Evolutionary conservation across 768 basidiomycete species (phyloP).

Genomic region (Rhizopogon salebrosus): DNA sequence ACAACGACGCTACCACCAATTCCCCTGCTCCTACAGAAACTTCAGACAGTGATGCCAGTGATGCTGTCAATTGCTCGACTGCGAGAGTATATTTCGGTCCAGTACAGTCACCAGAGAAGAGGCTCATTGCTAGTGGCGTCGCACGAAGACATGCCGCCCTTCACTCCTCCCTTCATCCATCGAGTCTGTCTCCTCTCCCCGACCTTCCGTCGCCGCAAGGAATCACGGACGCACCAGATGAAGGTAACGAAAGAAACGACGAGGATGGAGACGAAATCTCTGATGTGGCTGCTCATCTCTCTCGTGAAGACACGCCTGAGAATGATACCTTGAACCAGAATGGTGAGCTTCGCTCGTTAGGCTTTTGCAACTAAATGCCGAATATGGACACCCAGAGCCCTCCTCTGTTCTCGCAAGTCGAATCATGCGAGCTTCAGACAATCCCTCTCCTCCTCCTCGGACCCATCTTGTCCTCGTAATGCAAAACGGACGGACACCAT

Average conservation of each 20-base stretch:
- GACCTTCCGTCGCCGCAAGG: slow-evolving; percentile 11
- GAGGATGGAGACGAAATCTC: slow-evolving; percentile 26
- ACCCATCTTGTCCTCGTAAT: slow-evolving; percentile 10
- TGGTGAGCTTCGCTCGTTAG: slow-evolving; percentile 24
- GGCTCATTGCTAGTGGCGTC: slow-evolving; percentile 28
- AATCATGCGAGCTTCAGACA: slow-evolving; percentile 66
- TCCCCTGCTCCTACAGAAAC: slow-evolving; percentile 25
- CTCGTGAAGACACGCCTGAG: slow-evolving; percentile 46
- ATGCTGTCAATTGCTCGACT: slow-evolving; percentile 37
- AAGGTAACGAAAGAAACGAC: slow-evolving; percentile 23
- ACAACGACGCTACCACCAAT: slow-evolving; percentile 16
- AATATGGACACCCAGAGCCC: slow-evolving; percentile 43
- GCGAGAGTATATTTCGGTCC: slow-evolving; percentile 48
- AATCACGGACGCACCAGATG: slow-evolving; percentile 12
- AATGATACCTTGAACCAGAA: slow-evolving; percentile 40
- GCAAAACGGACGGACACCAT: slow-evolving; percentile 14
- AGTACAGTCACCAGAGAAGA: slow-evolving; percentile 48
- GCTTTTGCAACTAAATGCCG: slow-evolving; percentile 4
- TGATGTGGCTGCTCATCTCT: slow-evolving; percentile 21
- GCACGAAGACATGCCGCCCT: slow-evolving; percentile 22
- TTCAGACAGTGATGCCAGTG: slow-evolving; percentile 38
- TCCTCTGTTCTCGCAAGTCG: slow-evolving; percentile 60
- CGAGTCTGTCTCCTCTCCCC: slow-evolving; percentile 40
- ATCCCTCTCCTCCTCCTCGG: slow-evolving; percentile 65
- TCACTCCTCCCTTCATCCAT: slow-evolving; percentile 40